Evolutionary conservation across 2,329 filamentous ascomycete genomes (phyloP).

Genomic region (Sclerotinia trifoliorum): DNA sequence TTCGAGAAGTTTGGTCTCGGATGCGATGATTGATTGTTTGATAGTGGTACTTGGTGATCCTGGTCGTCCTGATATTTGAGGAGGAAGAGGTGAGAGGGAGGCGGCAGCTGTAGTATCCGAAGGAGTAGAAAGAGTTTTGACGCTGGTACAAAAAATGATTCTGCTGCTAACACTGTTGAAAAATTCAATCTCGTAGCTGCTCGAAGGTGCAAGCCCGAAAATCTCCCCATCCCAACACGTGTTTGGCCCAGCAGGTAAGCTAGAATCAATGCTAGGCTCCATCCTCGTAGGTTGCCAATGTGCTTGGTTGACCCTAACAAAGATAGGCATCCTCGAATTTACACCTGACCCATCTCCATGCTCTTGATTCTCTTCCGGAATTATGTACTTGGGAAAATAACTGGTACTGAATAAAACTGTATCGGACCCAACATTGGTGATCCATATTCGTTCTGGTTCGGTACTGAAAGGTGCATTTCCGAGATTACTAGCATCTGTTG

Average conservation of each 20-base stretch:
- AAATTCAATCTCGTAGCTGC: slow-evolving; percentile 78
- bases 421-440: slow-evolving; percentile 74
- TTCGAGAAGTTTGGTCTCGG: slow-evolving; percentile 68
- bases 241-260: slow-evolving; percentile 43
- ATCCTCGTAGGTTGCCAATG: slow-evolving; percentile 78
- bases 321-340: slow-evolving; percentile 72
- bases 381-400: slow-evolving; percentile 52
- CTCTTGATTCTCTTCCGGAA: slow-evolving; percentile 39
- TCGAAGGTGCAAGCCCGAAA: slow-evolving; percentile 66
- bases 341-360: slow-evolving; percentile 47
- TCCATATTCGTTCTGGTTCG: slow-evolving; percentile 73
- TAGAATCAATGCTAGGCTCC: slow-evolving; percentile 47
- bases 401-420: slow-evolving; percentile 76
- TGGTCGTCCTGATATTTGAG: slow-evolving; percentile 64
- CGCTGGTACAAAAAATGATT: slow-evolving; percentile 68
- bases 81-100: slow-evolving; percentile 40
- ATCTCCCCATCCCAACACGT: slow-evolving; percentile 69
- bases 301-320: slow-evolving; percentile 74
- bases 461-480: slow-evolving; percentile 72
- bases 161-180: slow-evolving; percentile 64
- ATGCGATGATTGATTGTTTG: slow-evolving; percentile 70
- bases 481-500: slow-evolving; percentile 74
- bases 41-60: slow-evolving; percentile 76
- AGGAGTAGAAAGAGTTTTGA: slow-evolving; percentile 45
- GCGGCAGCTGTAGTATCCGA: slow-evolving; percentile 38